Base-by-base conservation (phyloP, 2,329 filamentous ascomycete species). In the Escovopsis sp. region DNA sequence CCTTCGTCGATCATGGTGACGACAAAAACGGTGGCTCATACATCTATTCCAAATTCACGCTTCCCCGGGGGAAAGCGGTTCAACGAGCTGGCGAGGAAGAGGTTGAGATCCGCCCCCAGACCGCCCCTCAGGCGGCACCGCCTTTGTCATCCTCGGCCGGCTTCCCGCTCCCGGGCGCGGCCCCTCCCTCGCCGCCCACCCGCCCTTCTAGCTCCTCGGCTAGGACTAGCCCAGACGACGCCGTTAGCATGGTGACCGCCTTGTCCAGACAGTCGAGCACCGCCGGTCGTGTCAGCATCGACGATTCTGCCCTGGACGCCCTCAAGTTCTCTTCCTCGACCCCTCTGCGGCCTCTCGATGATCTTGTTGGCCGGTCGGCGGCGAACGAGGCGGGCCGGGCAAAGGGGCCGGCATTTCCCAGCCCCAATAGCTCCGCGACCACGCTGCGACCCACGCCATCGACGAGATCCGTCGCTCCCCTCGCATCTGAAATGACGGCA, bases 11-110 rank as follows among this genome's bases (percentile, higher is more conserved):
- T 43, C 48, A 56, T 35, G 74, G 73, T 7, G 61, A 73, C 5
- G 59, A 51, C 13, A 66, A 53, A 47, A 63, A 66, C 7, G 69
- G 70, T 1, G 74, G 77, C 3, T 85, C 87, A 0, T 94, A 94
- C 57, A 83, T 84, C 13, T 91, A 95, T 57, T 81, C 86, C 7
- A 93, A 84, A 45, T 94, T 87, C 54, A 67, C 75, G 1, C 67
- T 96, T 27, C 89, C 91, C 1, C 76, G 89, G 46, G 89, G 89
- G 12, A 84, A 91, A 57, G 71, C 73, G 30, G 62, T 93, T 7
- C 80, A 93, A 46, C 72, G 86, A 44, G 71, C 76, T 33, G 80
- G 80, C 2, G 58, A 71, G 11, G 66, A 77, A 11, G 76, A 79
- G 44, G 61, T 63, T 13, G 20, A 20, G 20, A 20, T 20, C 20